Conservation (phyloP, 1,139 yeast genomes). For the Pichia sp. region DNA sequence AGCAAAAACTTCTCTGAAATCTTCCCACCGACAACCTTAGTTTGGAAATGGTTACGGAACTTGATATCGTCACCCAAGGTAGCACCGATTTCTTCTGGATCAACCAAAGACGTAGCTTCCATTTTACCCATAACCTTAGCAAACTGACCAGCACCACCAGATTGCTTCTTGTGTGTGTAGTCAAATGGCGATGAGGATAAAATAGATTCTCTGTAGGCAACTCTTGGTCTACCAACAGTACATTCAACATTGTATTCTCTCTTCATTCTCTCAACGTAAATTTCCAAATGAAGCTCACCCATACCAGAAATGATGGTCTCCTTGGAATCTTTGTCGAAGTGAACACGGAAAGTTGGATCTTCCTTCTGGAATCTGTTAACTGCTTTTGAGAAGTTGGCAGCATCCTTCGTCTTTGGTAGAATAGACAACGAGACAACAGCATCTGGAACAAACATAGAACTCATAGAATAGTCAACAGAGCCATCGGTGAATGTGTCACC, state of each 20-base stretch:
- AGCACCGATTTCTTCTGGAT: conserved; percentile 38
- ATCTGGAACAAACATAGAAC: conserved; percentile 97
- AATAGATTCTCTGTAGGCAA: conserved; percentile 94
- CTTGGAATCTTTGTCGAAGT: conserved; percentile 85
- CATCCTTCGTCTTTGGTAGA: conserved; percentile 83
- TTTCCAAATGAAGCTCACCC: conserved; percentile 97
- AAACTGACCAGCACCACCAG: conserved; percentile 99
- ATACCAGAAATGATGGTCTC: conserved; percentile 96
- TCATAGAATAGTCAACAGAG: conserved; percentile 75
- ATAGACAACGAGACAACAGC: conserved; percentile 94
- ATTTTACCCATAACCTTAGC: conserved; percentile 93
- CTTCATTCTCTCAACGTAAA: conserved; percentile 95
- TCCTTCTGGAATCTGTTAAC: conserved; percentile 96
- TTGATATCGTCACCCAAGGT: conserved; percentile 29
- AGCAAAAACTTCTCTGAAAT: conserved; percentile 90
- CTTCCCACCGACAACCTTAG: conserved; percentile 94
- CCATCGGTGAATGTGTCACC: conserved; percentile 97
- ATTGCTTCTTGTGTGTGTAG: conserved; percentile 93
- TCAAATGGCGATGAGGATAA: conserved; percentile 74
- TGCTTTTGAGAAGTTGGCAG: conserved; percentile 90
- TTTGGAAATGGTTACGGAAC: conserved; percentile 61
- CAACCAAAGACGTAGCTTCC: conserved; percentile 47
- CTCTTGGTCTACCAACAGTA: conserved; percentile 95
- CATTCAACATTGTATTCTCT: conserved; percentile 97
- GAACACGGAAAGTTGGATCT: conserved; percentile 96